Percentiles rank a stretch among this genome's conserved stretches.
Conservation (phyloP, 768 basidiomycete genomes). For the Gyrodon lividus region DNA sequence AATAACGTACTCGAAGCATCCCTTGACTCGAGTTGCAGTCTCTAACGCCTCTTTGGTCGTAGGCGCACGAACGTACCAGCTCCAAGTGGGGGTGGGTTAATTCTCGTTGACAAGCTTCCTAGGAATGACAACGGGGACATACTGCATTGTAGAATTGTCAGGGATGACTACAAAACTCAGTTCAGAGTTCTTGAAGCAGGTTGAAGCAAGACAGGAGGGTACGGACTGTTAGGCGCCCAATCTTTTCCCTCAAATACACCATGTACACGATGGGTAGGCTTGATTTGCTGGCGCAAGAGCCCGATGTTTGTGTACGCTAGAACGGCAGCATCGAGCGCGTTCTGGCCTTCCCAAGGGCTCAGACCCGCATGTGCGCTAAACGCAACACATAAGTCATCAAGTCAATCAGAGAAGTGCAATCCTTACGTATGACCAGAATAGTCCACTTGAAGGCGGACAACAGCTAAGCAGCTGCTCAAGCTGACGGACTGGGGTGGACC, state of each 20-base stretch:
- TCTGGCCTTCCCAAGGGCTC: conserved; percentile 83
- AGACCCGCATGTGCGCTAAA: conserved; percentile 72
- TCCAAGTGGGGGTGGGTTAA: conserved; percentile 19
- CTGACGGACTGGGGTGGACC: conserved; percentile 70
- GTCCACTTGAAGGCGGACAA: conserved; percentile 59
- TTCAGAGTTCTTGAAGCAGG: not conserved
- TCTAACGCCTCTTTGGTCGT: conserved; percentile 58
- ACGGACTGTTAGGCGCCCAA: conserved; percentile 71
- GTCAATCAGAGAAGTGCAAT: not conserved
- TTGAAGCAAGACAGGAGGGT: not conserved
- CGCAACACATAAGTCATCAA: not conserved
- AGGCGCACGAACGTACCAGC: conserved; percentile 75
- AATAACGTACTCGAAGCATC: conserved; percentile 66
- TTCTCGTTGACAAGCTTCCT: not conserved
- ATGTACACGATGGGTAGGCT: conserved; percentile 76
- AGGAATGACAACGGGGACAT: conserved; percentile 19
- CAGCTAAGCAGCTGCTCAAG: conserved; percentile 61
- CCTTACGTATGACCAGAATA: conserved; percentile 72
- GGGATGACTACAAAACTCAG: conserved; percentile 62
- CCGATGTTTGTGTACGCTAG: conserved; percentile 80
- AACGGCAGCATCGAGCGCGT: conserved; percentile 86
- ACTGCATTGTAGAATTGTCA: conserved; percentile 74
- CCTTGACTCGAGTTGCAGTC: conserved; percentile 56
- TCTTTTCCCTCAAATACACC: conserved; percentile 75
- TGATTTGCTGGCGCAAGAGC: conserved; percentile 77